Base-by-base conservation (phyloP, 1,284 basidiomycete species). In the Sporisorium scitamineum region DNA sequence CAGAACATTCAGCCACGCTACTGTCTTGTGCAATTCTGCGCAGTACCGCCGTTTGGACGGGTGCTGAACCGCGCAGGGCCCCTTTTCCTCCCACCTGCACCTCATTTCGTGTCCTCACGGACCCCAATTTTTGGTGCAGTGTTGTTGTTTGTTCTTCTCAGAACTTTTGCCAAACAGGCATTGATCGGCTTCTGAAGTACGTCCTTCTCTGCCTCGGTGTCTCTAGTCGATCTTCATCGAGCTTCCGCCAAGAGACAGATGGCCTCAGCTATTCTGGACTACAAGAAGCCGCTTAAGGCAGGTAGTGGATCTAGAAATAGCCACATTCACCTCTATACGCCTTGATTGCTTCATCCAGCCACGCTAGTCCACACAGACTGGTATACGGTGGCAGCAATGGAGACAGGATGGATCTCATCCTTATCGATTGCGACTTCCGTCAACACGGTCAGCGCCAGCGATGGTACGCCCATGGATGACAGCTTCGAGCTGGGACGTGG, bases 321-420 rank as follows among this genome's bases (percentile, higher is more conserved):
- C 39, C 39, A 10, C 39, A 16, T 5, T 39, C 7, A 4, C 14
- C 37, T 39, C 37, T 42, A n/a, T n/a, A 42, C 18, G 39, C 39
- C 14, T 10, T n/a, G n/a, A 20, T 20, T n/a, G 2, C 10, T 6
- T 2, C 48, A 50, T 20, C 29, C n/a, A 20, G 48, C n/a, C 13
- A 31, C 6, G 18, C 48, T 31, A 8, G 5, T 20, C 3, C 6
- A 18, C n/a, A 18, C 18, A 18, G 29, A 18, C 18, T 29, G 48
- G n/a, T 16, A 31, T 18, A 42, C 10, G 26, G 11, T 37, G n/a
- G n/a, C 2, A 14, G 27, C 53, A 14, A 54, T 54, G 52, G 45
- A 51, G 22, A 34, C 16, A 20, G 53, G 59, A 29, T 66, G 63
- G 63, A 51, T 45, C 13, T 59, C 56, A 14, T 59, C 56, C 31